Base-by-base conservation (phyloP, 306 rosid species). In the Gynostemma pentaphyllum region DNA sequence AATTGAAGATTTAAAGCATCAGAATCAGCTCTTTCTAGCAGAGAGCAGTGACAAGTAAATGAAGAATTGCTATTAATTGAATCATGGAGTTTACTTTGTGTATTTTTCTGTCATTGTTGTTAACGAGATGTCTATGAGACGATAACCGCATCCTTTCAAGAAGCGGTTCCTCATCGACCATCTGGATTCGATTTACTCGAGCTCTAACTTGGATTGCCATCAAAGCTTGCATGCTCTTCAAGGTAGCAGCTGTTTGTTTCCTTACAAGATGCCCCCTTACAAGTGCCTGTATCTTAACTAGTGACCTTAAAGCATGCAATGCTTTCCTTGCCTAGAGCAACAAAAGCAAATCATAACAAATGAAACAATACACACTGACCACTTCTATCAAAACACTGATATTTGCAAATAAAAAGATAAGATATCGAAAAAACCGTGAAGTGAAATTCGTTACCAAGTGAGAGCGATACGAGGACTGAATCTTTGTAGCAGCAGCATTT, bases 181-280 rank as follows among this genome's bases (percentile, higher is more conserved):
- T 67, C 65, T 81, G 86, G 75, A 92, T 72, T 74, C 99, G 74
- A 29, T 80, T 80, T 48, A 78, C 74, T 27, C 98, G 85, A 36
- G 98, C 92, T 79, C 90, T 68, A 56, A 92, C 90, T 75, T 92
- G 99, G 69, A 88, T 88, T 16, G 95, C 72, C 81, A 88, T 88
- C 75, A 88, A 72, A 2, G 99, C 95, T 57, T 86, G 99, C 90
- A 92, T 83, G 67, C 84, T 80, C 45, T 68, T 80, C 71, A 92
- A 66, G 7, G 87, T 79, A 27, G 90, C 79, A 42, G 80, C 76
- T 24, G 92, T 81, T 75, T 79, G 90, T 76, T 88, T 92, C 77
- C 99, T 86, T 27, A 92, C 96, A 41, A 82, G 90, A 65, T 88
- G 83, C 44, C 96, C 99, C 73, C 96, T 88, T 60, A 88, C 87